phyloP scores from a whole-genome alignment of 2,329 filamentous ascomycete genomes.

The Xylogone sp. region DNA sequence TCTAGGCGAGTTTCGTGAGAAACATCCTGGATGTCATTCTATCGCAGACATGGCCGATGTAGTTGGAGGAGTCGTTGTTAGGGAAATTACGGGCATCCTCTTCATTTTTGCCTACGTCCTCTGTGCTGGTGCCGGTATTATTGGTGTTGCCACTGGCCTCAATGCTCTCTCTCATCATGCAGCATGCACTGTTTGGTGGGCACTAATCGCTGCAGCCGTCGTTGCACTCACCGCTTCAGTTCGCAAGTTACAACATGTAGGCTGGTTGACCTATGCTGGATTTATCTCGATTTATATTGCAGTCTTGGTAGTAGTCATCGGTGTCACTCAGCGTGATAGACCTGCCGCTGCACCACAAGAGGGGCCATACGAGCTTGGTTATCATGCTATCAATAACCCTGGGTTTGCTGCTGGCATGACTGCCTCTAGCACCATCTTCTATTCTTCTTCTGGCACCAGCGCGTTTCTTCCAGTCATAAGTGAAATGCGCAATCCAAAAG shows the following conservation, averaged over 20 bases:
- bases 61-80: slow-evolving; percentile 47
- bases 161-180: slow-evolving; percentile 57
- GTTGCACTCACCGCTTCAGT: slow-evolving; percentile 48
- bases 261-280: slow-evolving; percentile 58
- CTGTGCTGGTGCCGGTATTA: slow-evolving; percentile 52
- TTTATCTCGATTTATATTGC: slow-evolving; percentile 55
- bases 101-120: slow-evolving; percentile 58
- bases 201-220: slow-evolving; percentile 46
- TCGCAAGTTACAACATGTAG: slow-evolving; percentile 57
- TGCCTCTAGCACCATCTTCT: slow-evolving; percentile 55
- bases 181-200: slow-evolving; percentile 55
- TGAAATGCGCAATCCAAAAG: slow-evolving; percentile 57
- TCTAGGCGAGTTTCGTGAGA: slow-evolving; percentile 47
- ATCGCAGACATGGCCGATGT: slow-evolving; percentile 56
- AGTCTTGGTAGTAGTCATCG: slow-evolving; percentile 49
- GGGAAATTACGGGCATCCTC: slow-evolving; percentile 49
- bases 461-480: slow-evolving; percentile 62
- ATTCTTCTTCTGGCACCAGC: slow-evolving; percentile 53
- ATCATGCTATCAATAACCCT: slow-evolving; percentile 50
- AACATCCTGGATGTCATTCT: slow-evolving; percentile 46
- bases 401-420: slow-evolving; percentile 56
- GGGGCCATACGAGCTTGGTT: slow-evolving; percentile 57
- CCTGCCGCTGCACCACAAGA: slow-evolving; percentile 58
- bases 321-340: slow-evolving; percentile 52
- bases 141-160: slow-evolving; percentile 54